Conservation (phyloP, 306 rosid species). For the Prunus mume region DNA sequence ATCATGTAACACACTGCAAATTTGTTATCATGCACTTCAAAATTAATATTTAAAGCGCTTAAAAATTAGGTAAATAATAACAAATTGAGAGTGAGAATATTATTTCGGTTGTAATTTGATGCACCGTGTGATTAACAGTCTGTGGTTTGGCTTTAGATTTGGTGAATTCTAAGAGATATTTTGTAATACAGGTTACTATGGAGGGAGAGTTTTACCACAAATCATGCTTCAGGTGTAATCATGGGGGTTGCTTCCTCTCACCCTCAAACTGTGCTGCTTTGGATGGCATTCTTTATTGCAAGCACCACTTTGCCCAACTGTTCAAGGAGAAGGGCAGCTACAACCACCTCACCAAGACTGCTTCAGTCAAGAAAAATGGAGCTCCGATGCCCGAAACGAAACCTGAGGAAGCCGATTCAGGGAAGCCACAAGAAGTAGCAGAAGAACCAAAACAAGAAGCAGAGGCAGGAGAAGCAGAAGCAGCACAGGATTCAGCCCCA, state of each 20-base stretch:
- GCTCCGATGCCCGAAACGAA: background rate
- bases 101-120: background rate
- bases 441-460: slow-evolving; percentile 18
- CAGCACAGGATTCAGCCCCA: slow-evolving; percentile 13
- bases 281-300: slow-evolving; percentile 74
- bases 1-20: background rate
- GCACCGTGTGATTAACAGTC: no score
- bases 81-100: background rate
- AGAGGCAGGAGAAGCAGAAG: background rate
- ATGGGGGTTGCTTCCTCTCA: slow-evolving; percentile 61
- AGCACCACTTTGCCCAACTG: slow-evolving; percentile 72
- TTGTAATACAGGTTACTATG: slow-evolving; percentile 44
- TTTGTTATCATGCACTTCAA: background rate
- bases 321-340: slow-evolving; percentile 84
- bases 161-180: background rate
- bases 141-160: no score
- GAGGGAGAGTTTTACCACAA: slow-evolving; percentile 75
- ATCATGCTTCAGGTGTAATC: slow-evolving; percentile 68
- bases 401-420: slow-evolving; percentile 14
- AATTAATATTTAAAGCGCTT: background rate
- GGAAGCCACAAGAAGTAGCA: slow-evolving; percentile 1
- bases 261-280: slow-evolving; percentile 71
- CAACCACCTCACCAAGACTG: slow-evolving; percentile 44
- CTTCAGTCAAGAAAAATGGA: slow-evolving; percentile 53
- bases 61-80: background rate